phyloP scores from a whole-genome alignment of 192 early-diverging fungal genomes.

The Gonapodya sp. region DNA sequence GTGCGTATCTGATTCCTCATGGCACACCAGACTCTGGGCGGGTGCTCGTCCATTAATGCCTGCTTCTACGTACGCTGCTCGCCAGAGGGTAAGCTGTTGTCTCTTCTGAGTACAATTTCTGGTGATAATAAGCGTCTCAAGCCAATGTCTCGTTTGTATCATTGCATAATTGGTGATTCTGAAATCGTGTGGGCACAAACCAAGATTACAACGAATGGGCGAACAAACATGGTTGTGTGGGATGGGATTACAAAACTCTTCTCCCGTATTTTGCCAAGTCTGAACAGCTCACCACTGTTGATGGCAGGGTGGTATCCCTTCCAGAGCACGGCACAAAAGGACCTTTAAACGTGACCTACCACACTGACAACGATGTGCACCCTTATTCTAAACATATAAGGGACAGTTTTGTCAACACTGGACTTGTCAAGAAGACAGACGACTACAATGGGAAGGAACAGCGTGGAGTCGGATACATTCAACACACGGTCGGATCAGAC shows the following conservation, averaged over 20 bases:
- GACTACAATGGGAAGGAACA: conserved; percentile 6
- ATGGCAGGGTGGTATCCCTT: neutral
- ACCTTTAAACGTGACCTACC: conserved; percentile 2
- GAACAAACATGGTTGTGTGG: neutral
- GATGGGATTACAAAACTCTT: conserved; percentile 9
- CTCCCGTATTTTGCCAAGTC: neutral
- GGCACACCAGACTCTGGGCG: conserved; percentile 4
- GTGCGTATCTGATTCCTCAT: too few relatives aligned
- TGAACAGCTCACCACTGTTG: neutral
- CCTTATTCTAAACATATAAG: neutral
- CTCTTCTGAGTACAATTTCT: neutral
- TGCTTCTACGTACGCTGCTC: conserved; percentile 5
- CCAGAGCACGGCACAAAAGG: neutral
- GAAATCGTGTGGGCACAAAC: neutral
- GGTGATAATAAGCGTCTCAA: too few relatives aligned
- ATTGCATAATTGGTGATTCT: too few relatives aligned
- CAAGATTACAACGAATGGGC: conserved; percentile 7
- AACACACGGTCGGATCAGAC: conserved; percentile 1
- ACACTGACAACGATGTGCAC: neutral
- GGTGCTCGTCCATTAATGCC: conserved; percentile 8
- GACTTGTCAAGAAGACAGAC: neutral
- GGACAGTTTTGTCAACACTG: neutral
- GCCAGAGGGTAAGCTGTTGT: neutral
- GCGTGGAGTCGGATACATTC: neutral
- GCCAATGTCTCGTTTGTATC: too few relatives aligned